phyloP scores from a whole-genome alignment of 2,329 filamentous ascomycete species.

The Trichoderma lentiforme region DNA sequence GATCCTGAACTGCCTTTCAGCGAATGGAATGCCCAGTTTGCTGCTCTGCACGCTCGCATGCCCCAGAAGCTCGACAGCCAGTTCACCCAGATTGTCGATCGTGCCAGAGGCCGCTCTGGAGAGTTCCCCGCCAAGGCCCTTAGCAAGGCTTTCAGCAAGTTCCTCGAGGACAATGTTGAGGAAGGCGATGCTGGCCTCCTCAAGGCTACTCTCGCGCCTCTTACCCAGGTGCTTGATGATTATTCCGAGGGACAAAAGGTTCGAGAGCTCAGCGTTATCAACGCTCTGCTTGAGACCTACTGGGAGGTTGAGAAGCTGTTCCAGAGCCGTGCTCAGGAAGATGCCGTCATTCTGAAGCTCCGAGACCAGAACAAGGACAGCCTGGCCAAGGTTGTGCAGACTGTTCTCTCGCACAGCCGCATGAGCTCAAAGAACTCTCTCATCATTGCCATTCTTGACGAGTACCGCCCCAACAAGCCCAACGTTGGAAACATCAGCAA shows the following conservation, averaged over 20 bases:
- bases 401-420: constrained; percentile 88
- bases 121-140: constrained; percentile 94
- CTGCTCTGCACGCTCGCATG: constrained; percentile 95
- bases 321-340: constrained; percentile 82
- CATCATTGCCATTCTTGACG: constrained; percentile 83
- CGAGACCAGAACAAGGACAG: constrained; percentile 97
- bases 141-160: constrained; percentile 78
- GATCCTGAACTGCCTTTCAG: constrained; percentile 90
- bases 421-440: constrained; percentile 93
- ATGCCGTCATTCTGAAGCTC: constrained; percentile 88
- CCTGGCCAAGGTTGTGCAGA: constrained; percentile 77
- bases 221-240: constrained; percentile 72
- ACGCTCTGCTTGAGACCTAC: constrained; percentile 75
- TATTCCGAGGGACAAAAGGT: constrained; percentile 87
- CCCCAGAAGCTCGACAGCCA: constrained; percentile 84
- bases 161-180: constrained; percentile 80
- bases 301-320: constrained; percentile 82
- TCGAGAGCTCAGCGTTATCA: constrained; percentile 82
- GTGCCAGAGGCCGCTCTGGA: constrained; percentile 68
- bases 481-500: constrained; percentile 84
- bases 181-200: constrained; percentile 70
- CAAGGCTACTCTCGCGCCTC: constrained; percentile 67
- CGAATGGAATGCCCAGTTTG: constrained; percentile 94
- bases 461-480: constrained; percentile 93
- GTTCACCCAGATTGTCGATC: constrained; percentile 82